Base-by-base conservation (phyloP, 163 green algal genomes). In the Scenedesmus sp. region DNA sequence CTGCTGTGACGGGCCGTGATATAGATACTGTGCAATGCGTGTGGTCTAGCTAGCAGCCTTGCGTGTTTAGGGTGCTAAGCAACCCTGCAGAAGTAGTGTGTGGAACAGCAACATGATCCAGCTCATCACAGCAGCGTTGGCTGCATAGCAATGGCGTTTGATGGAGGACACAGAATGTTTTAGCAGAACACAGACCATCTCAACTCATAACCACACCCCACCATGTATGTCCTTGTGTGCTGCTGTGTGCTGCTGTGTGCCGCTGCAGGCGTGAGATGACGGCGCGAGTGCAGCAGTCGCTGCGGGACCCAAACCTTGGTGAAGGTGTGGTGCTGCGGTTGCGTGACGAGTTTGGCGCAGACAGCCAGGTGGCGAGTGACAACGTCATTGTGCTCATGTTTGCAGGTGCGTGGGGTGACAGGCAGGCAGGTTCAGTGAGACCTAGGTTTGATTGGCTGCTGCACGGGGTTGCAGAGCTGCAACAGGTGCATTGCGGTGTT, bases 361-460 rank as follows among this genome's bases (percentile, higher is more conserved):
- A 92, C 55, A 92, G 79, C 84, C 23, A 83, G 23, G 66, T 56
- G 23, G 76, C 77, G 16, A 56, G 18, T 13, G 79, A 88, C 79
- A 92, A 92, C 60, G 18, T 67, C 60, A 92, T 92, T 34, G 73
- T 20, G 1, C 54, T 92, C 56, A 64, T 92, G 60, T 92, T 88
- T 88, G 88, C 87, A 52, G 87, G 86, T 84, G 15, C 20, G 67
- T 9, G 3, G 52, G 70, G 9, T 64, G 59, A 10, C 59, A 10
- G 59, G 59, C 59, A 15, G 59, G 70, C 70, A 81, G 70, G 34
- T 46, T 46, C 34, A 46, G 34, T 46, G 34, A 46, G 34, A 46
- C 34, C 34, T 46, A 46, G 34, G 34, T 46, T 46, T 13, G 20
- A 13, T 13, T 60, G n/a, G 4, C 16, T 23, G 62, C 12, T 73